A percentile compares a stretch with the other conserved stretches of the same genome.
phyloP scores from a whole-genome alignment of 768 basidiomycete genomes.

The Mycena galericulata region DNA sequence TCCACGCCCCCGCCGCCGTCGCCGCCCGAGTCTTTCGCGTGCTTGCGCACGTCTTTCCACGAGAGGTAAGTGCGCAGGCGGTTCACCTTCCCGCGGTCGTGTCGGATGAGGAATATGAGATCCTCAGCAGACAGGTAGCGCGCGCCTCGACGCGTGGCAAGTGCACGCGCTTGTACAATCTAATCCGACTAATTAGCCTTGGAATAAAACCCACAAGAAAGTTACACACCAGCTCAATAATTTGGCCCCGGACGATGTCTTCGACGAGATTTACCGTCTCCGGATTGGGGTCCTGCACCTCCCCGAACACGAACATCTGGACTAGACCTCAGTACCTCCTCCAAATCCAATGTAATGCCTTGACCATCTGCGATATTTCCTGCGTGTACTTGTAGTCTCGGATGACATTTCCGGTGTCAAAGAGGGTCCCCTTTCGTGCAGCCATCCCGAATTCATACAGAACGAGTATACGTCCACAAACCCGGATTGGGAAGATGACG shows the following conservation, averaged over 20 bases:
- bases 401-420: conserved; percentile 37
- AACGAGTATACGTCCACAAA: no score
- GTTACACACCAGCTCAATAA: conserved; percentile 82
- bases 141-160: conserved; percentile 85
- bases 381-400: conserved; percentile 89
- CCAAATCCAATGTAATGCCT: conserved; percentile 24
- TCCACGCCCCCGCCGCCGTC: conserved; percentile 85
- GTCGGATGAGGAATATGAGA: conserved; percentile 95
- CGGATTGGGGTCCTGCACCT: conserved; percentile 88
- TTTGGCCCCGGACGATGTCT: conserved; percentile 90
- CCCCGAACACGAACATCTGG: conserved; percentile 97
- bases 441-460: conserved; percentile 23
- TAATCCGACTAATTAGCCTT: conserved; percentile 41
- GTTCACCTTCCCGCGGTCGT: conserved; percentile 95
- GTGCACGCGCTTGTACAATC: conserved; percentile 91
- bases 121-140: conserved; percentile 93
- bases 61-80: conserved; percentile 92
- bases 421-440: conserved; percentile 30
- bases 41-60: conserved; percentile 97
- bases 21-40: conserved; percentile 90
- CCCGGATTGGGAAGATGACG: no score
- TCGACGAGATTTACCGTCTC: conserved; percentile 96
- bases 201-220: background rate
- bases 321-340: conserved; percentile 8
- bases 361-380: conserved; percentile 95